Percentiles rank a stretch among this genome's conserved stretches.
These are phyloP conservation scores for Acanthamoeba sp. DNA, from an alignment of 208 protist species.

Conservation along the genomic window DNA sequence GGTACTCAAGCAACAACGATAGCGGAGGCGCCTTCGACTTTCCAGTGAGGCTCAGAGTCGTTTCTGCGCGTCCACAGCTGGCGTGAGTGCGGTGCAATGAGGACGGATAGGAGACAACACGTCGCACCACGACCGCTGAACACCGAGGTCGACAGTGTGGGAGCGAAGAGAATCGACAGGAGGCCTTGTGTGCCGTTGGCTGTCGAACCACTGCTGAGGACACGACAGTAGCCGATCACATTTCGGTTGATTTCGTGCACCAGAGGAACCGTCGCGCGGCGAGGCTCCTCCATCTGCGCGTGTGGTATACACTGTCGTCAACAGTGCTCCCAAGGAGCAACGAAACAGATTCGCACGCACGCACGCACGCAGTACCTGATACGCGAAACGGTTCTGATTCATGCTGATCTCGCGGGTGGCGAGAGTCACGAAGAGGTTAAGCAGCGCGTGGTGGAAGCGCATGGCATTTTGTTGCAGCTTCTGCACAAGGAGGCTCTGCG, in stretches of 20 bases:
- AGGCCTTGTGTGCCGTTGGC: constrained; percentile 5
- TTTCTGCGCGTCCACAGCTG: neutral
- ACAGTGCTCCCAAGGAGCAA: too few relatives aligned
- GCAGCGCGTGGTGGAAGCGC: constrained; percentile 70
- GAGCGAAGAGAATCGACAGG: constrained; percentile 61
- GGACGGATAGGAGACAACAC: neutral
- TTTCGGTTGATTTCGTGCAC: constrained; percentile 57
- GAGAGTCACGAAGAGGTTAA: constrained; percentile 53
- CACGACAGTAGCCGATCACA: constrained; percentile 69
- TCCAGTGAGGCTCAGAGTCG: neutral
- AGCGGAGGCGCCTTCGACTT: constrained; percentile 52
- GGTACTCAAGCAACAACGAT: constrained; percentile 8
- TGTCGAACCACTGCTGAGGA: constrained; percentile 6
- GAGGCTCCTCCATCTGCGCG: constrained; percentile 26
- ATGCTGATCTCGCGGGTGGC: constrained; percentile 50
- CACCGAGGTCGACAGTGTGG: neutral
- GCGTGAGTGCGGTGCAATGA: neutral
- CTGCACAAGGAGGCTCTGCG: constrained; percentile 31
- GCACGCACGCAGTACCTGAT: neutral
- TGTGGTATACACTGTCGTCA: too few relatives aligned
- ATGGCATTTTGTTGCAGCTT: constrained; percentile 72
- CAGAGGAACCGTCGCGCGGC: neutral
- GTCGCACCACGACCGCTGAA: neutral
- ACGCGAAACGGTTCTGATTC: neutral
- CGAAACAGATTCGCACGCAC: too few relatives aligned